Conservation (phyloP, 2,329 filamentous ascomycete genomes). For the Monosporascus cannonballus region DNA sequence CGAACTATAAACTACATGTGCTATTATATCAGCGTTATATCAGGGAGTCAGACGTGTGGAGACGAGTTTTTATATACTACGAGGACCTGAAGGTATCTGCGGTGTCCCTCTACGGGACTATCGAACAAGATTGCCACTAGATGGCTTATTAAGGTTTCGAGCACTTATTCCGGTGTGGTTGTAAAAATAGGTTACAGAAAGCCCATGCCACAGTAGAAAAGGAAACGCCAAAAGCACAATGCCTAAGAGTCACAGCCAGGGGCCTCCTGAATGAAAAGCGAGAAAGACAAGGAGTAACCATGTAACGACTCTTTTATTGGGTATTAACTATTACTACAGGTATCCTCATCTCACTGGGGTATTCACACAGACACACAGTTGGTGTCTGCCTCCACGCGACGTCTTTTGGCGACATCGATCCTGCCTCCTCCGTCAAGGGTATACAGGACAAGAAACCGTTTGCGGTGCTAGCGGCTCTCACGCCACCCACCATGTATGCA, state of each 20-base stretch:
- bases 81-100: too few species aligned
- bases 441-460: not conserved
- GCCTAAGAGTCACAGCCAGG: not conserved
- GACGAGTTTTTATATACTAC: too few species aligned
- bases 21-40: too few species aligned
- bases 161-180: not conserved
- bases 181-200: too few species aligned
- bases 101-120: too few species aligned
- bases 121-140: too few species aligned
- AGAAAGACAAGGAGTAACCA: slow-evolving; percentile 3
- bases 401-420: not conserved
- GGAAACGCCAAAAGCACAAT: not conserved
- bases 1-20: too few species aligned
- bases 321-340: slow-evolving; percentile 27
- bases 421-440: not conserved
- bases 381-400: not conserved
- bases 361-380: not conserved
- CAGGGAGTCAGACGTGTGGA: too few species aligned
- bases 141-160: too few species aligned
- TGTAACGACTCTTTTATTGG: slow-evolving; percentile 16
- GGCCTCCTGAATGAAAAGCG: not conserved
- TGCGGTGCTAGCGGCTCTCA: not conserved
- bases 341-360: slow-evolving; percentile 3
- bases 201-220: too few species aligned
- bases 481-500: not conserved